Percentiles rank a stretch among this genome's conserved stretches.
phyloP scores from a whole-genome alignment of 192 early-diverging fungal species.

The Pecoramyces ruminantium region DNA sequence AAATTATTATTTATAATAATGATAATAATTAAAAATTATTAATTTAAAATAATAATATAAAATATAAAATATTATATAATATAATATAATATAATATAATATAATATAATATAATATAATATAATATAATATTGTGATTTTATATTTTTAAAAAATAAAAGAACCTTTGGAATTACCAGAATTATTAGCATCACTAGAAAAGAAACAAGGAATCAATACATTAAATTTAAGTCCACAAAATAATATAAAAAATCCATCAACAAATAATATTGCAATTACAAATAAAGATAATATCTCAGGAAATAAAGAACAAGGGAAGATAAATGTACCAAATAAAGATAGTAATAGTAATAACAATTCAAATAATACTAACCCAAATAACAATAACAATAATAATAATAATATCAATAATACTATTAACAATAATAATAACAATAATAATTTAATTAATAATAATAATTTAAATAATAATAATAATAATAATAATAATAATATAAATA shows the following conservation, averaged over 20 bases:
- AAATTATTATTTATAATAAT: too few species aligned
- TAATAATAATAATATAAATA: not conserved
- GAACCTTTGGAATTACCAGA: not conserved
- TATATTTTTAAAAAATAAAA: not conserved
- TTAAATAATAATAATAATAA: not conserved
- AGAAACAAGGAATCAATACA: not conserved
- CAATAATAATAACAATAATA: not conserved
- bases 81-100: too few species aligned
- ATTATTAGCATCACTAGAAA: not conserved
- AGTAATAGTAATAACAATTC: not conserved
- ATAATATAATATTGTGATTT: too few species aligned
- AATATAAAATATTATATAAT: too few species aligned
- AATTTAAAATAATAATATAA: too few species aligned
- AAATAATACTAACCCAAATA: not conserved
- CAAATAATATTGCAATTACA: not conserved
- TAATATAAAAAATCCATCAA: not conserved
- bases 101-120: too few species aligned
- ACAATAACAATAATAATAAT: not conserved
- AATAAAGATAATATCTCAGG: not conserved
- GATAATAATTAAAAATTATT: too few species aligned
- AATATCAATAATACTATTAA: not conserved
- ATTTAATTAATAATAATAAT: not conserved
- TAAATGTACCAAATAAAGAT: not conserved
- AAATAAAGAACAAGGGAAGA: not conserved
- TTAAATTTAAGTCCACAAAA: not conserved